phyloP scores from a whole-genome alignment of 1,284 basidiomycete genomes.

The Tylopilus orsonianus region DNA sequence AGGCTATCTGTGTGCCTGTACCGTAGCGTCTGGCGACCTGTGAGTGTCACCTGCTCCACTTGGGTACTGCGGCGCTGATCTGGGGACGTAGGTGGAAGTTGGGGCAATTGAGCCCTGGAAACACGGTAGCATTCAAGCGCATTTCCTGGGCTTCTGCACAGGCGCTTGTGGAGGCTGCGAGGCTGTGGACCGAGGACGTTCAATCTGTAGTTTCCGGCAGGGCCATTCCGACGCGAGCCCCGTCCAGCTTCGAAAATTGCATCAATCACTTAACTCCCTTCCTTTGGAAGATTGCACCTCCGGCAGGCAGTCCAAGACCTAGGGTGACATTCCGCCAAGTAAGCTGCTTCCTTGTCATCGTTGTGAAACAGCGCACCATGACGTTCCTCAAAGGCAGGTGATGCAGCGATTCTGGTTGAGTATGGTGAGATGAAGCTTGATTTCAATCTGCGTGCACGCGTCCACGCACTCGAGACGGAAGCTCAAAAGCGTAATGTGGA shows the following conservation, averaged over 20 bases:
- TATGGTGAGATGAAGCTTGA: conserved; percentile 53
- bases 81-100: conserved; percentile 54
- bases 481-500: conserved; percentile 34
- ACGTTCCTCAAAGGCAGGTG: conserved; percentile 45
- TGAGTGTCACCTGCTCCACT: conserved; percentile 27
- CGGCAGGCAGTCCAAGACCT: conserved; percentile 19
- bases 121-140: conserved; percentile 48
- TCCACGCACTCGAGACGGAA: conserved; percentile 55
- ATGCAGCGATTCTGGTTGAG: conserved; percentile 59
- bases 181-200: conserved; percentile 36
- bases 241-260: background rate
- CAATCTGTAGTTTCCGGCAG: conserved; percentile 7
- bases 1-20: conserved; percentile 58
- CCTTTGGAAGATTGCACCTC: conserved; percentile 12
- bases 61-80: conserved; percentile 4
- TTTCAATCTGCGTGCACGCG: conserved; percentile 49
- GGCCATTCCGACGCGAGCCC: background rate
- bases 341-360: background rate
- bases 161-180: conserved; percentile 25
- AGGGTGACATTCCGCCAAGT: conserved; percentile 48
- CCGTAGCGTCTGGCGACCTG: conserved; percentile 52
- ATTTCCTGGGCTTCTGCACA: conserved; percentile 44
- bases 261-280: conserved; percentile 7
- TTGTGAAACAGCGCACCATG: background rate
- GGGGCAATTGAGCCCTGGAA: conserved; percentile 58